Evolutionary conservation across 148 eudicot genomes (phyloP), one percentile per base, ranked within the genome.

Genomic region (Suaeda aralocaspica): DNA sequence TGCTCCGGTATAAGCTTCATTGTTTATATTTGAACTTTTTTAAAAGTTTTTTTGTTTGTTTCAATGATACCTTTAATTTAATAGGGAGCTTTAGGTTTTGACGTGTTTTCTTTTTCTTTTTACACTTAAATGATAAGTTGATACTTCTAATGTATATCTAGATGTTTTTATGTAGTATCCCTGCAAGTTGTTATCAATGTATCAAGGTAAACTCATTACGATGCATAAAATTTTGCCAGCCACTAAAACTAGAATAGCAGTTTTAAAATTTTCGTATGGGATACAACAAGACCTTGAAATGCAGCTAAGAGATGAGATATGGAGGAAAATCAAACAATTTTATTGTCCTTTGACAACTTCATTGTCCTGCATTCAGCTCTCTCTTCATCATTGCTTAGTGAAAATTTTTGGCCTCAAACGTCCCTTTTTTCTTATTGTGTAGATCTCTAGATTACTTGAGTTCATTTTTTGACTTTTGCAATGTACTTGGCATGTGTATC

Each of bases 1-100:
- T 74, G 84, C 99, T 74, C 99, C 96, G 82, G 98, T 93, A 91
- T 48, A 68, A 64, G 45, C 67, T 73, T 79, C 64, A 31, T 60
- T 60, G 29, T 69, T 65, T n/a, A 46, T 66, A 31, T 33, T 60
- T 3, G 50, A 39, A 16, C 33, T 5, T 51, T 14, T 31, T 51
- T 42, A 8, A 14, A 52, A 7, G n/a, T n/a, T n/a, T n/a, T n/a
- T n/a, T n/a, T n/a, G 15, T 14, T 15, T 67, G 36, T 46, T 30
- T 48, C 53, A 16, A 14, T 70, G 19, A 36, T 26, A 46, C 24
- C 9, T 29, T 25, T 30, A 58, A 14, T 45, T 42, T 19, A 52
- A 52, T n/a, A n/a, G 15, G n/a, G n/a, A n/a, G 25, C 64, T 33
- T 60, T 34, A 21, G 44, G 44, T 60, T 39, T 34, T 21, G 18